Conservation (phyloP, 208 protist genomes). For the Blastocrithidia nonstop region DNA sequence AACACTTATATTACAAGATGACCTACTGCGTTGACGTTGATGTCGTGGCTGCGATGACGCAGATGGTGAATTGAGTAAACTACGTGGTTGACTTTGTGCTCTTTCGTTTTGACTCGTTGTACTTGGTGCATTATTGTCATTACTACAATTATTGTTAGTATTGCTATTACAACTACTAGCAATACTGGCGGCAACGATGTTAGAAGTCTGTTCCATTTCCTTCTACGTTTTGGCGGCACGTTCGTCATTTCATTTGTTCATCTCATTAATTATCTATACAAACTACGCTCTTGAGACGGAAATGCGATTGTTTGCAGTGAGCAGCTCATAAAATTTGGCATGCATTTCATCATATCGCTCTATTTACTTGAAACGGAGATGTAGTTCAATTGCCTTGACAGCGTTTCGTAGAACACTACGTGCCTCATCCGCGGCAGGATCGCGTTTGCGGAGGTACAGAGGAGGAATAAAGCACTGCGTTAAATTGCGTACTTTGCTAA, state of each 20-base stretch:
- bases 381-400: constrained; percentile 65
- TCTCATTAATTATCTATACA: constrained; percentile 26
- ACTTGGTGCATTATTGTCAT: no score
- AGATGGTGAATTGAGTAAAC: no score
- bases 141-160: no score
- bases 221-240: constrained; percentile 3
- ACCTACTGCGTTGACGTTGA: no score
- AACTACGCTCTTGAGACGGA: constrained; percentile 41
- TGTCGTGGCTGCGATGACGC: no score
- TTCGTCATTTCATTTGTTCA: constrained; percentile 16
- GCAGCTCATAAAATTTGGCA: constrained; percentile 45
- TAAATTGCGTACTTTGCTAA: no score
- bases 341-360: constrained; percentile 66
- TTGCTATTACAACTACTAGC: not conserved
- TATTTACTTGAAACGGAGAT: constrained; percentile 62
- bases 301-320: constrained; percentile 23
- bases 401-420: constrained; percentile 23
- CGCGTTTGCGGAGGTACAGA: constrained; percentile 30
- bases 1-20: no score
- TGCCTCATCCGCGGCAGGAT: constrained; percentile 37
- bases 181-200: not conserved
- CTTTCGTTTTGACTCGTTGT: no score
- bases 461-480: constrained; percentile 50
- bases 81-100: no score
- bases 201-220: not conserved